Evolutionary conservation across 306 rosid genomes (phyloP).

Genomic region (Lithocarpus polystachyus): DNA sequence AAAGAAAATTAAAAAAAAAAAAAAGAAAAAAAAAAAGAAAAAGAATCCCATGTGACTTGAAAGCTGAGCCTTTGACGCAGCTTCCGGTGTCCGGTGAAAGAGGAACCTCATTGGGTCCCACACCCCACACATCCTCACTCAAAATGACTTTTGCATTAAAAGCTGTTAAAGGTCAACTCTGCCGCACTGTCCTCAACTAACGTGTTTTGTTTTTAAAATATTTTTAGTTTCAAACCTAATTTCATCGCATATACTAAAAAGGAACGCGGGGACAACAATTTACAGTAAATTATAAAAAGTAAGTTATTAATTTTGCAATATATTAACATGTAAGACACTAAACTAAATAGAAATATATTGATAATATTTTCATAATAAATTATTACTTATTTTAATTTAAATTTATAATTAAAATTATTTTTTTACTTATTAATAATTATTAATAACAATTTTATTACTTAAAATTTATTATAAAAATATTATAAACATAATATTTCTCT

Average conservation of each 20-base stretch:
- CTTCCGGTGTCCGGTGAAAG: conserved; percentile 47
- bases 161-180: conserved; percentile 73
- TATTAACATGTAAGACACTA: fast-evolving
- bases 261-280: no score
- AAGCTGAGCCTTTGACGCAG: conserved; percentile 14
- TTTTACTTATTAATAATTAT: fast-evolving
- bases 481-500: no score
- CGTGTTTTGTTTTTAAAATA: not conserved
- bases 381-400: fast-evolving
- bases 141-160: conserved; percentile 57
- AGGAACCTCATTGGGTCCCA: conserved; percentile 19
- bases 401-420: fast-evolving
- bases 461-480: no score
- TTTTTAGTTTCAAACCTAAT: no score
- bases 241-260: fast-evolving
- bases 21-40: not conserved
- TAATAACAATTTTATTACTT: fast-evolving
- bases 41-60: conserved; percentile 33
- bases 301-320: fast-evolving
- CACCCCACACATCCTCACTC: conserved; percentile 21
- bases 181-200: conserved; percentile 60
- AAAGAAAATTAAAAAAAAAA: no score
- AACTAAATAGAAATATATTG: fast-evolving
- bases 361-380: fast-evolving
- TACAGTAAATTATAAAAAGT: fast-evolving